Percentiles rank a stretch among this genome's conserved stretches.
These are phyloP conservation scores for Populus hybrid DNA, from an alignment of 441 rosid genomes.

Conservation along the genomic window DNA sequence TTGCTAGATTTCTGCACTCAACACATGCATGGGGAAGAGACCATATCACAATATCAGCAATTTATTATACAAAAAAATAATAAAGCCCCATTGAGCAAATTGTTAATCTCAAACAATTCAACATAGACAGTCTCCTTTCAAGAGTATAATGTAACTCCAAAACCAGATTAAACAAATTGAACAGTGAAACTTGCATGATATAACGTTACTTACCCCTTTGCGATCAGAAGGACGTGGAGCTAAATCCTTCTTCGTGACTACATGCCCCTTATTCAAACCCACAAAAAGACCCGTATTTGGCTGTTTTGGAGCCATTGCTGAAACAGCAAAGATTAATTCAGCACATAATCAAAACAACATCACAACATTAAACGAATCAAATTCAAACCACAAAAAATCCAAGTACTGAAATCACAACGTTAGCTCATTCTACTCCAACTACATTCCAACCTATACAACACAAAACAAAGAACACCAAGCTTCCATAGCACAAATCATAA, in stretches of 20 bases:
- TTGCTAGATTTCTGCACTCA: too few species aligned
- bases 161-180: too few species aligned
- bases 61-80: too few species aligned
- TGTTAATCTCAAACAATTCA: too few species aligned
- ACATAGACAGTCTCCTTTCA: too few species aligned
- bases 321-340: not conserved
- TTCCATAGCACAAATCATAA: not conserved
- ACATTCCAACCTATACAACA: not conserved
- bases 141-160: too few species aligned
- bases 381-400: not conserved
- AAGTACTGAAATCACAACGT: not conserved
- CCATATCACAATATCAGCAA: too few species aligned
- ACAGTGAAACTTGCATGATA: not conserved
- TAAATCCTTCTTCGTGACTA: constrained; percentile 57
- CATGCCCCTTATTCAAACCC: constrained; percentile 55
- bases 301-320: constrained; percentile 47
- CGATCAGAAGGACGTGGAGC: constrained; percentile 49
- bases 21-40: too few species aligned
- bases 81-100: too few species aligned
- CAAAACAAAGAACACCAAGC: not conserved
- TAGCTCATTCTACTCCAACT: not conserved
- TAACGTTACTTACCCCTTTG: constrained; percentile 42
- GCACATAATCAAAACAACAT: not conserved
- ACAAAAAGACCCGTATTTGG: constrained; percentile 44
- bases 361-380: not conserved